These are phyloP conservation scores for Globisporangium radiosum DNA, from an alignment of 352 stramenopile species.

Conservation along the genomic window DNA sequence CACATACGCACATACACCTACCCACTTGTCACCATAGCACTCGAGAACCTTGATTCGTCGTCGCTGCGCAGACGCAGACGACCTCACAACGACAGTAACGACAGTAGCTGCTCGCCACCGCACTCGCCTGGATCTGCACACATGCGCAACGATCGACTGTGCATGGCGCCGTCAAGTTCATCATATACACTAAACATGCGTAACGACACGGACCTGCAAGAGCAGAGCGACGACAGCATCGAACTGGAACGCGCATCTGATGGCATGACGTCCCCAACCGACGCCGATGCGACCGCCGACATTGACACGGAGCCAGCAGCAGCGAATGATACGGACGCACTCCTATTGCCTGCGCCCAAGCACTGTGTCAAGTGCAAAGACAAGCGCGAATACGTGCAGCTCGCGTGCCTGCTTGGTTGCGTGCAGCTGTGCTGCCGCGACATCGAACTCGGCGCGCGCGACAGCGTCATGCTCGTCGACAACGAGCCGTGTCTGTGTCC, in stretches of 20 bases:
- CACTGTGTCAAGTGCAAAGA: not conserved
- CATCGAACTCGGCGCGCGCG: not conserved
- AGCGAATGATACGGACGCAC: not conserved
- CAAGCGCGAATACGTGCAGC: slow-evolving; percentile 2
- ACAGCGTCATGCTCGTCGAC: not conserved
- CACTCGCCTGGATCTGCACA: not conserved
- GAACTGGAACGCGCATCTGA: no score
- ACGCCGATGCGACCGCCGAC: not conserved
- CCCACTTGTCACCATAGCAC: slow-evolving; percentile 2
- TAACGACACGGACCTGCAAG: not conserved
- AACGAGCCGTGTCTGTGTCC: slow-evolving; percentile 6
- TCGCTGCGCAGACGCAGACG: slow-evolving; percentile 1
- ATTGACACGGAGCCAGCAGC: not conserved
- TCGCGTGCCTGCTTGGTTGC: slow-evolving; percentile 6
- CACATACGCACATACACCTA: not conserved
- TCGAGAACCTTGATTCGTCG: not conserved
- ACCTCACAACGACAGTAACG: not conserved
- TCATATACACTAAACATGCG: not conserved
- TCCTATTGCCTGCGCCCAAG: not conserved
- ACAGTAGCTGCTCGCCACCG: not conserved
- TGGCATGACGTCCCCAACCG: no score
- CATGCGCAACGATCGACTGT: not conserved
- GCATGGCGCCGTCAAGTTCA: no score
- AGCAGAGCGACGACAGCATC: not conserved
- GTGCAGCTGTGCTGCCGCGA: slow-evolving; percentile 1